A percentile compares a stretch with the other conserved stretches of the same genome.
phyloP scores from a whole-genome alignment of 148 eudicot species.

The Cornus florida region DNA sequence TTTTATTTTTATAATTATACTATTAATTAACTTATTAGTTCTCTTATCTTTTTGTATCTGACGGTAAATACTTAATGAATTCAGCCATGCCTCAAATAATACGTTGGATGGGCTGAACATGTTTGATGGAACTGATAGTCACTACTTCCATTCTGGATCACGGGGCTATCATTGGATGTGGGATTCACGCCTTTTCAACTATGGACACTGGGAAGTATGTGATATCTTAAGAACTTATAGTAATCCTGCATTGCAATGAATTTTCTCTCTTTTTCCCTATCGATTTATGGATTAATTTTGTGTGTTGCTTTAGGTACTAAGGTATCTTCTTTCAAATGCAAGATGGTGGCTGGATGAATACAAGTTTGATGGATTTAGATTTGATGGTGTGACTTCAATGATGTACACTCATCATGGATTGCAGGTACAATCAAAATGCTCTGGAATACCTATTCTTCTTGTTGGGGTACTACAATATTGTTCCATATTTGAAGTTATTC shows the following conservation, averaged over 20 bases:
- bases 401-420: constrained; percentile 99
- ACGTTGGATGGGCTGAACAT: constrained; percentile 89
- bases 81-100: constrained; percentile 91
- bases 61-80: constrained; percentile 24
- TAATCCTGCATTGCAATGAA: not conserved
- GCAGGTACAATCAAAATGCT: constrained; percentile 44
- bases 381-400: constrained; percentile 99
- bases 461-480: not conserved
- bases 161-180: constrained; percentile 99
- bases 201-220: constrained; percentile 94
- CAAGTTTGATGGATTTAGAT: constrained; percentile 97
- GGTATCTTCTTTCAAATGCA: constrained; percentile 95
- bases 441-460: not conserved
- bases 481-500: not conserved
- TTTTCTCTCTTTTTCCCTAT: too few species aligned
- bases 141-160: constrained; percentile 94
- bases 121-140: constrained; percentile 97
- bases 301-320: constrained; percentile 57
- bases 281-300: constrained; percentile 13
- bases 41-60: not conserved
- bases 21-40: not conserved
- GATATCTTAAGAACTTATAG: constrained; percentile 7
- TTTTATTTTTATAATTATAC: too few species aligned
- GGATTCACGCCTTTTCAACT: constrained; percentile 97
- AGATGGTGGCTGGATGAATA: constrained; percentile 99